These are phyloP conservation scores for Skeletonema potamos DNA, from an alignment of 108 stramenopile species.

Conservation along the genomic window DNA sequence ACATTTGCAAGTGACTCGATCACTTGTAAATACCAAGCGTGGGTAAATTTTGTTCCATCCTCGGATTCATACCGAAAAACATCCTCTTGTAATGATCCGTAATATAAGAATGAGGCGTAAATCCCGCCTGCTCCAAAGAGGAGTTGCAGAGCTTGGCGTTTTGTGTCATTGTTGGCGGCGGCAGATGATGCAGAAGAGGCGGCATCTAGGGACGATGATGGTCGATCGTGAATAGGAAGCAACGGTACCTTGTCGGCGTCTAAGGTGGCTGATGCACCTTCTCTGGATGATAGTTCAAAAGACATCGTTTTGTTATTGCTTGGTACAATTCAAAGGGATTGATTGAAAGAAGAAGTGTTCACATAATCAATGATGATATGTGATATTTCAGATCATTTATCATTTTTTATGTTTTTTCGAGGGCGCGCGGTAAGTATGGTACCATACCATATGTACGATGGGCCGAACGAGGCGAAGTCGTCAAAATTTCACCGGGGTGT, in stretches of 20 bases:
- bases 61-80: constrained; percentile 60
- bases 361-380: no score
- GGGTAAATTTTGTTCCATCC: constrained; percentile 63
- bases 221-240: background rate
- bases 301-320: background rate
- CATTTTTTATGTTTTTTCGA: no score
- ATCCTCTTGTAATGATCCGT: constrained; percentile 89
- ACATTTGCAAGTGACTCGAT: constrained; percentile 73
- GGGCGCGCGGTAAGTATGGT: no score
- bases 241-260: background rate
- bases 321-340: no score
- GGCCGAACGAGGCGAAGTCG: no score
- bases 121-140: constrained; percentile 76
- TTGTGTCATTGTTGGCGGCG: constrained; percentile 9
- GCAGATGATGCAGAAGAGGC: background rate
- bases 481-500: no score
- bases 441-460: no score
- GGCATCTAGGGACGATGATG: background rate
- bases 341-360: no score
- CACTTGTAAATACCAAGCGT: constrained; percentile 73
- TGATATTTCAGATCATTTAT: no score
- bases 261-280: background rate
- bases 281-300: background rate
- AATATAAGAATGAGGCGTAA: constrained; percentile 79
- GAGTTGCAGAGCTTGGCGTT: constrained; percentile 46